Base-by-base conservation (phyloP, 257 asterid genomes). In the Penstemon newberryi region DNA sequence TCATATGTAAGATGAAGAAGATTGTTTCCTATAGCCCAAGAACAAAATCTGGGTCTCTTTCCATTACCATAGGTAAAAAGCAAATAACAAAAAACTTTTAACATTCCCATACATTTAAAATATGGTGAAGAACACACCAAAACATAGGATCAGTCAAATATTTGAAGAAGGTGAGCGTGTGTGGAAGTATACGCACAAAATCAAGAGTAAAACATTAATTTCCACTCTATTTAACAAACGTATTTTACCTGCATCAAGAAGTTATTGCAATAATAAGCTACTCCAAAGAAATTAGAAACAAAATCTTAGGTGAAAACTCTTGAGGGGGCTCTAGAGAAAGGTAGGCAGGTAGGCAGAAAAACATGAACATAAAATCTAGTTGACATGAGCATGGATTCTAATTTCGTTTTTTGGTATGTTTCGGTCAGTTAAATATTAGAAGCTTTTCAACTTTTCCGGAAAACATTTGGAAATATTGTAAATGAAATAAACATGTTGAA, bases 1-100 rank as follows among this genome's bases (percentile, higher is more conserved):
- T 38, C 15, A 18, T 7, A 33, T 15, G n/a, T 46, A 72, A 56
- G 66, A 63, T 18, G 54, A 53, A 44, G 56, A 67, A 73, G 62
- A 56, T 15, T 56, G 33, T 18, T 75, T 3, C 49, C 43, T 70
- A 43, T 63, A 60, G 57, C 56, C 58, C 11, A 42, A 49, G 69
- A 50, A 58, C 46, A 42, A 68, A 67, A 58, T 33, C 65, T 25
- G 6, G 6, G 41, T 6, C 38, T 6, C 36, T 44, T 51, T 69
- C 52, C 38, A 38, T 11, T 41, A 63, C 69, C 61, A 57, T 50
- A 37, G 52, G n/a, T 55, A 59, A 70, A 42, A 13, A 19, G 10
- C 8, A 41, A 62, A 65, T 39, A 9, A 50, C 9, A 8, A 19
- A 39, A 70, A 47, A 47, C 9, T 46, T 47, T 58, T 46, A 33